Base-by-base conservation (phyloP, 768 basidiomycete species). In the Termitomyces sp. region DNA sequence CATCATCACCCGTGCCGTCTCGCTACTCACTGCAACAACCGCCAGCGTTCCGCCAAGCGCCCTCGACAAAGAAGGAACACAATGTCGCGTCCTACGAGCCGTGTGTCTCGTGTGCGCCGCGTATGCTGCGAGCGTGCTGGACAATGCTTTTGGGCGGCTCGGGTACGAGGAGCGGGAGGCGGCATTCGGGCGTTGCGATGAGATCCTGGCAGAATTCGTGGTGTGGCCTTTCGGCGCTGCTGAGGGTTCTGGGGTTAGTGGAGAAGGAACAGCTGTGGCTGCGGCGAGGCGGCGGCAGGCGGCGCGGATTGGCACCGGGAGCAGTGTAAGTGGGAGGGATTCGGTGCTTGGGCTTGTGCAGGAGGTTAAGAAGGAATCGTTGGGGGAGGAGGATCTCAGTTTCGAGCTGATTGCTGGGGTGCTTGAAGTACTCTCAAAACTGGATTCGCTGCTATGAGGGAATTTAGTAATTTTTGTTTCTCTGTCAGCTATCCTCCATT, bases 391-490 rank as follows among this genome's bases (percentile, higher is more conserved):
- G 66, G 96, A 98, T 70, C 71, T 88, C 46, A 86, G 85, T 47
- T 91, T 97, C 63, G 97, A 99, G 77, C 79, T 98, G 53, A 76
- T 98, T 10, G 92, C 92, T 5, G 94, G 92, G 0, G 94, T 98
- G 36, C 72, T 98, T 60, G 94, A 97, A 75, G 94, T 98, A 46
- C 82, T 97, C 62, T 88, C 89, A 52, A 90, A 94, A 71, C 82
- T 98, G 72, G 94, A 98, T 74, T 94, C 91, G 59, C 70, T 94
- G 67, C 76, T 93, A 54, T 90, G 69, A 79, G 48, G 35, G 24
- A 5, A 28, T 14, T 16, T 22, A 28, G 38, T 49, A 11, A 43
- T 13, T 38, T 33, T 26, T 18, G 3, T 35, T 26, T 9, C 16
- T 43, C 26, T n/a, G 11, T n/a, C 16, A 11, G 14, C 20, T 14